Evolutionary conservation across 257 asterid species (phyloP).

Genomic region (Verbena officinalis): DNA sequence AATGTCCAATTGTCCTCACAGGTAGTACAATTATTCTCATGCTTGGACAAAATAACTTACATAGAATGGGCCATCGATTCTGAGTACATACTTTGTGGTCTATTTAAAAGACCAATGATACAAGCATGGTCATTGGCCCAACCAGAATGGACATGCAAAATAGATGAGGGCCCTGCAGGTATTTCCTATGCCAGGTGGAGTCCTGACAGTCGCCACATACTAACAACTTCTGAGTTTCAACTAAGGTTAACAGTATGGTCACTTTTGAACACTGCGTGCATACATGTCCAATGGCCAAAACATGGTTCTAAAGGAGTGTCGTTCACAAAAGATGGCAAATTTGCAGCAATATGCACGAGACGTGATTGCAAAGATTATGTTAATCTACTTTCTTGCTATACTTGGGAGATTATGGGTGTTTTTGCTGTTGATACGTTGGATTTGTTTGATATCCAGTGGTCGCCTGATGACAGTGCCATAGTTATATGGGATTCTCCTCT

Average conservation of each 20-base stretch:
- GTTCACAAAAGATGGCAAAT: conserved; percentile 93
- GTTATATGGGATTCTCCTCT: conserved; percentile 97
- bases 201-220: conserved; percentile 99
- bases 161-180: conserved; percentile 97
- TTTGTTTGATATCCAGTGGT: conserved; percentile 96
- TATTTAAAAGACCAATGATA: conserved; percentile 87
- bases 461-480: conserved; percentile 96
- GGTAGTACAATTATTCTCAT: conserved; percentile 93
- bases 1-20: conserved; percentile 31
- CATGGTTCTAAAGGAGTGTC: conserved; percentile 97
- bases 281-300: conserved; percentile 95
- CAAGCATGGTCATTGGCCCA: conserved; percentile 98
- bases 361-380: conserved; percentile 99
- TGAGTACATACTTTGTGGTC: conserved; percentile 91
- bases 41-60: conserved; percentile 89
- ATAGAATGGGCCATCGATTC: conserved; percentile 99
- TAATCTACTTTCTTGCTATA: conserved; percentile 81
- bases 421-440: conserved; percentile 96
- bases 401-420: conserved; percentile 96
- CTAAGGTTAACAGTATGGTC: conserved; percentile 96
- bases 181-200: conserved; percentile 98
- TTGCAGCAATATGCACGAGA: conserved; percentile 95
- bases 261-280: conserved; percentile 87
- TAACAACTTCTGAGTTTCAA: conserved; percentile 95
- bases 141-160: conserved; percentile 99